Conservation (phyloP, 768 basidiomycete species). For the Pisolithus tinctorius region DNA sequence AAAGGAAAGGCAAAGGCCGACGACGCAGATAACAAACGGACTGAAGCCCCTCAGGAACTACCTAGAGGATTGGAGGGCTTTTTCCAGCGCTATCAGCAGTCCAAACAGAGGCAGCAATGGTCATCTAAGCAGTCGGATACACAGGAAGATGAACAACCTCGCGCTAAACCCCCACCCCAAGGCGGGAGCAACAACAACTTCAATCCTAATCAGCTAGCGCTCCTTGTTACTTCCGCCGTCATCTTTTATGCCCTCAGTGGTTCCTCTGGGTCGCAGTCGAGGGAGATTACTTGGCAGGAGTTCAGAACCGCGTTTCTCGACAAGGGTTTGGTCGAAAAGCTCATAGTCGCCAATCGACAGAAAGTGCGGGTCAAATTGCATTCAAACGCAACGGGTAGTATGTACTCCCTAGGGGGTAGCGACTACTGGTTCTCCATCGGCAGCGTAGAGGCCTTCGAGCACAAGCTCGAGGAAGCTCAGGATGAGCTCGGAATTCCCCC, state of each 20-base stretch:
- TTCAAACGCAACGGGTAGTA: conserved; percentile 75
- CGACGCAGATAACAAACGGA: conserved; percentile 28
- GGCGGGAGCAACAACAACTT: conserved; percentile 42
- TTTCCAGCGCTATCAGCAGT: conserved; percentile 58
- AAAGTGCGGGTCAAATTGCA: conserved; percentile 91
- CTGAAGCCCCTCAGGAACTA: conserved; percentile 31
- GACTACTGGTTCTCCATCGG: conserved; percentile 97
- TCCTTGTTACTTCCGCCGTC: conserved; percentile 54
- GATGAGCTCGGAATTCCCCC: conserved; percentile 86
- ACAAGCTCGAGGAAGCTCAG: conserved; percentile 92
- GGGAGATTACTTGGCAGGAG: conserved; percentile 99
- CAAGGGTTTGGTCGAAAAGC: conserved; percentile 91
- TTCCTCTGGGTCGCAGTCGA: conserved; percentile 43
- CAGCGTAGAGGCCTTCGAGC: conserved; percentile 93
- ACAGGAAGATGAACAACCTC: conserved; percentile 25
- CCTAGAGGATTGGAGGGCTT: conserved; percentile 73
- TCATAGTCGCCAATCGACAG: conserved; percentile 85
- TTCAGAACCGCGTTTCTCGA: conserved; percentile 96
- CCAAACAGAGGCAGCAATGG: conserved; percentile 27
- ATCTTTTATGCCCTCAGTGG: conserved; percentile 56
- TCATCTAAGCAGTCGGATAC: conserved; percentile 22
- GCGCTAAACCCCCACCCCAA: conserved; percentile 46
- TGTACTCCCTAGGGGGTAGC: conserved; percentile 59
- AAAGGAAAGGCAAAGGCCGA: conserved; percentile 30
- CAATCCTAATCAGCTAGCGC: conserved; percentile 48